Evolutionary conservation across 148 eudicot species (phyloP).

Genomic region (Vaccinium macrocarpon): DNA sequence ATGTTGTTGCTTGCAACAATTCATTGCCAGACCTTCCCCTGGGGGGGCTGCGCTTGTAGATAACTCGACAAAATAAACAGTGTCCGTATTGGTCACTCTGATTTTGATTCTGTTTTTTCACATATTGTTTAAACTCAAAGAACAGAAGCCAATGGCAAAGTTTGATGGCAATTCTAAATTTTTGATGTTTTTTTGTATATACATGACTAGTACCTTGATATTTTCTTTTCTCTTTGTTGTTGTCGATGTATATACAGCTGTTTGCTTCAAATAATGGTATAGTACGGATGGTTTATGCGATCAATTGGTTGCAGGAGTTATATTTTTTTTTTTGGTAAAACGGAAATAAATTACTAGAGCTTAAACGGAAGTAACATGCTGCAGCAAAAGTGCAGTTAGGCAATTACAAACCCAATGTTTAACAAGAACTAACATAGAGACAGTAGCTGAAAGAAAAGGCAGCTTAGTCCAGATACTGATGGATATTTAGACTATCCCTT

Average conservation of each 20-base stretch:
- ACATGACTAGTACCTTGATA: not conserved
- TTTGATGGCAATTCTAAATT: conserved; percentile 1
- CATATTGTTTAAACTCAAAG: not conserved
- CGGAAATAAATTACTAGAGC: too few relatives aligned
- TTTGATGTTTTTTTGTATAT: not conserved
- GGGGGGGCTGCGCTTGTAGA: conserved; percentile 20
- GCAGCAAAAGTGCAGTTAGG: too few relatives aligned
- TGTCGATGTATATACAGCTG: not conserved
- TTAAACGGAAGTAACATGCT: too few relatives aligned
- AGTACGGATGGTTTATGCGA: not conserved
- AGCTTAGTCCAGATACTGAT: too few relatives aligned
- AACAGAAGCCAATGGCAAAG: not conserved
- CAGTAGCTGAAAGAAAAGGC: too few relatives aligned
- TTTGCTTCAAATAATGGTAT: not conserved
- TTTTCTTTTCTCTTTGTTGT: not conserved
- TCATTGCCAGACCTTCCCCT: conserved; percentile 11
- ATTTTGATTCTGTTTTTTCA: conserved; percentile 15
- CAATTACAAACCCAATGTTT: too few relatives aligned
- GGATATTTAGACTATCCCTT: too few relatives aligned
- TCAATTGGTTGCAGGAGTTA: not conserved
- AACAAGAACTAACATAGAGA: too few relatives aligned
- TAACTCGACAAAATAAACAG: conserved; percentile 16
- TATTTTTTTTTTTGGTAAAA: too few relatives aligned
- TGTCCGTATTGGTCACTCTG: not conserved
- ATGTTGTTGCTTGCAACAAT: not conserved